Base-by-base conservation (phyloP, 495 filamentous ascomycete genomes). In the Parathielavia appendiculata region DNA sequence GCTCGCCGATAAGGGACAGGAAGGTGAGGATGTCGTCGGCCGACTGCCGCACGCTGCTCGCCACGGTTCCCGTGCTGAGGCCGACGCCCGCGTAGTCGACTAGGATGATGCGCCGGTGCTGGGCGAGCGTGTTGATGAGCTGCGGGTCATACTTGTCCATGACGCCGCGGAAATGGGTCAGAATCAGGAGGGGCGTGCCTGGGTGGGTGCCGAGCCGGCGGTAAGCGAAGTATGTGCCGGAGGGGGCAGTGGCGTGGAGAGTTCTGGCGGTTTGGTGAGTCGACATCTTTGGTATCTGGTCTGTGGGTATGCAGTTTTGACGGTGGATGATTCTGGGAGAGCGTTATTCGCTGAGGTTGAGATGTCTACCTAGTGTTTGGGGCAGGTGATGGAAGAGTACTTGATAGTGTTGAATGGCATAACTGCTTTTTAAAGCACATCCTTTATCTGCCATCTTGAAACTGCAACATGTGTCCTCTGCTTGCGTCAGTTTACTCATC, bases 211-310 rank as follows among this genome's bases (percentile, higher is more conserved):
- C 70, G 38, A 76, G 61, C 47, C 54, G 64, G 48, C 72, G 73
- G 61, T 76, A 73, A 59, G 73, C 73, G 54, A 69, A 56, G 12
- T 56, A 64, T 46, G 57, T 63, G 51, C 61, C 63, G 32, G 61
- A 55, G 50, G 59, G 44, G 35, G 57, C 50, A 16, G 50, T 32
- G 54, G 64, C 38, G 51, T 61, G 69, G 41, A 63, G 66, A 36
- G 69, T 74, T 40, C 59, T 59, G 45, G 70, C 69, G 51, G 69
- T 73, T 66, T 70, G 62, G 49, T 68, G 60, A 54, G 64, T 74
- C 7, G 66, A 32, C 69, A 71, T 67, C 45, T 51, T 63, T 26
- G 12, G 5, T 30, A 3, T 34, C 6, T 1, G 23, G 23, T 11
- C 13, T 23, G 5, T 43, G 40, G 2, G 16, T 43, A 13, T 19